Percentiles rank a stretch among this genome's conserved stretches.
phyloP scores from a whole-genome alignment of 2,329 filamentous ascomycete genomes.

The Alternaria gaisen region DNA sequence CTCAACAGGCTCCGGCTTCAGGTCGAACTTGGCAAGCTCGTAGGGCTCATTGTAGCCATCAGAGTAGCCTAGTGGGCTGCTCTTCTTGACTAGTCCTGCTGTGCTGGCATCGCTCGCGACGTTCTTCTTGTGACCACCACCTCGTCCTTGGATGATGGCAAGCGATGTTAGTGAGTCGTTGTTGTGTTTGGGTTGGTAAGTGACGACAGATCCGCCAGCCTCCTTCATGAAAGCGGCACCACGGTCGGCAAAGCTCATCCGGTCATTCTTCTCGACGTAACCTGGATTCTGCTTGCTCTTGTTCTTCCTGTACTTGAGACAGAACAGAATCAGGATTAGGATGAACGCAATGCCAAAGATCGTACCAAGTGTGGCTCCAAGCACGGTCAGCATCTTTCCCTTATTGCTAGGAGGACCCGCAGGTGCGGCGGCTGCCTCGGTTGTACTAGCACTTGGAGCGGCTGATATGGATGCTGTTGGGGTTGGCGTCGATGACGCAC shows the following conservation, averaged over 20 bases:
- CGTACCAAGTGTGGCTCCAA: conserved; percentile 84
- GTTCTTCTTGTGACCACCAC: conserved; percentile 59
- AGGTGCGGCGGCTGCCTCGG: conserved; percentile 46
- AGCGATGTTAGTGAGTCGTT: conserved; percentile 55
- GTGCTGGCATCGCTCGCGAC: conserved; percentile 68
- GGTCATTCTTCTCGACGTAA: conserved; percentile 51
- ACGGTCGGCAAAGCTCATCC: conserved; percentile 61
- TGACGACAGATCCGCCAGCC: conserved; percentile 55
- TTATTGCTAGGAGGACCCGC: conserved; percentile 49
- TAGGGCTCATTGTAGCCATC: conserved; percentile 51
- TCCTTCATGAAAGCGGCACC: conserved; percentile 63
- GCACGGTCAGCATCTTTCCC: conserved; percentile 66
- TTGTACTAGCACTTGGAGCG: conserved; percentile 40
- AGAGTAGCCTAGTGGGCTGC: conserved; percentile 51
- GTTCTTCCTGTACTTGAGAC: conserved; percentile 69
- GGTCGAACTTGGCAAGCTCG: conserved; percentile 57
- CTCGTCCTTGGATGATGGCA: conserved; percentile 64
- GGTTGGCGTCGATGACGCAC: conserved; percentile 44
- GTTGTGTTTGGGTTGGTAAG: conserved; percentile 41
- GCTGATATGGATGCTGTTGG: conserved; percentile 29
- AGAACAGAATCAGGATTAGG: conserved; percentile 75
- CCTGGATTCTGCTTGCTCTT: conserved; percentile 65
- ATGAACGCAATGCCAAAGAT: conserved; percentile 77
- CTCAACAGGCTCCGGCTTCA: conserved; percentile 47
- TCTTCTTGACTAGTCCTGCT: conserved; percentile 67